Evolutionary conservation across 2,329 filamentous ascomycete genomes (phyloP).

Genomic region (Verticillium zaregamsianum): DNA sequence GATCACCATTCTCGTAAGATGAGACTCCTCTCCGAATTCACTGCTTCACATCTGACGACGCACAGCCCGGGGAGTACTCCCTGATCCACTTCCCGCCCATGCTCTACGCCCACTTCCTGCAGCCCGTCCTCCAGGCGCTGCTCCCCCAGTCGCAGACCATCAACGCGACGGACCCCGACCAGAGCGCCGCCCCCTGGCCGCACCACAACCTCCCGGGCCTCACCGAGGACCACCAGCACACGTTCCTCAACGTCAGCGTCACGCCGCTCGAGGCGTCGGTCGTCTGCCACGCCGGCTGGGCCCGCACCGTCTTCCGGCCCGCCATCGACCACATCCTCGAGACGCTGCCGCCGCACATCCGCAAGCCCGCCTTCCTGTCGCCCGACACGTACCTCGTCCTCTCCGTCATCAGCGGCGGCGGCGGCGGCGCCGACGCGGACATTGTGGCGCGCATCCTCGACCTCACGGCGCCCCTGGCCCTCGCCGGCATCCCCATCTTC

Average conservation of each 20-base stretch:
- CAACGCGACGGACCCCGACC: slow-evolving; percentile 18
- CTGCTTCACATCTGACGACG: background rate
- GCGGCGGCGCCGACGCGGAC: slow-evolving; percentile 60
- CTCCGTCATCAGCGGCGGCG: slow-evolving; percentile 72
- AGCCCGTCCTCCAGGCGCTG: slow-evolving; percentile 81
- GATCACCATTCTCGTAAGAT: slow-evolving; percentile 53
- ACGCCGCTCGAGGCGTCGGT: slow-evolving; percentile 91
- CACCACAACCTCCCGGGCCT: slow-evolving; percentile 40
- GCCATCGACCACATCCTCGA: slow-evolving; percentile 52
- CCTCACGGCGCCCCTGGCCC: slow-evolving; percentile 81
- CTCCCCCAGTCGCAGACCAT: slow-evolving; percentile 57
- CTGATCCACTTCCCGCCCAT: slow-evolving; percentile 86
- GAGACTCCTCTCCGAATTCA: background rate
- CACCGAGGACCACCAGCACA: slow-evolving; percentile 55
- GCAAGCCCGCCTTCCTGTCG: slow-evolving; percentile 65
- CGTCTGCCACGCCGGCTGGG: slow-evolving; percentile 76
- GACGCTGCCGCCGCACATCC: slow-evolving; percentile 50
- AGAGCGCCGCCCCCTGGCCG: slow-evolving; percentile 22
- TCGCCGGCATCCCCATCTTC: slow-evolving; percentile 93
- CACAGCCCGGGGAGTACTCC: slow-evolving; percentile 77
- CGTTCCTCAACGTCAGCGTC: slow-evolving; percentile 89
- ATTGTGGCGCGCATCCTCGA: slow-evolving; percentile 89
- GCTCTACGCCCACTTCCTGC: slow-evolving; percentile 73
- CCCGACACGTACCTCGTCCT: slow-evolving; percentile 83
- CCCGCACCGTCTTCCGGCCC: slow-evolving; percentile 70